Percentiles rank a stretch among this genome's conserved stretches.
phyloP scores from a whole-genome alignment of 2,329 filamentous ascomycete genomes.

The Colletotrichum australisinense region DNA sequence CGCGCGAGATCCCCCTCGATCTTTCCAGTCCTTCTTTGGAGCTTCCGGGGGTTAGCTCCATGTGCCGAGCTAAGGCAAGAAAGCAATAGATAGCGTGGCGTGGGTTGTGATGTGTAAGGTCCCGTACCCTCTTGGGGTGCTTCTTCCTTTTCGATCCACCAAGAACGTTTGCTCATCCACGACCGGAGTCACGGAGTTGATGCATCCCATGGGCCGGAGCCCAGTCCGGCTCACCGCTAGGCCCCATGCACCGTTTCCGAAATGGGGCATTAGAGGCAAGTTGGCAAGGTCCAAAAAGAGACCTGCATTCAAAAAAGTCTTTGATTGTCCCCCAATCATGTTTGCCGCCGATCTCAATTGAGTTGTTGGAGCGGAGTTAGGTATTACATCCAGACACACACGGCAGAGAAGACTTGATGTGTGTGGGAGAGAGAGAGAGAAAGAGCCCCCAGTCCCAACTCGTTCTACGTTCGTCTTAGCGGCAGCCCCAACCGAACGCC shows the following conservation, averaged over 20 bases:
- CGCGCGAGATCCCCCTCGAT: neutral
- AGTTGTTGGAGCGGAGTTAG: neutral
- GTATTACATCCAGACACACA: neutral
- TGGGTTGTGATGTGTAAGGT: neutral
- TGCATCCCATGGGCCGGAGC: neutral
- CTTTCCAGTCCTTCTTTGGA: neutral
- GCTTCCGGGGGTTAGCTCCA: neutral
- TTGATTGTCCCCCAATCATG: neutral
- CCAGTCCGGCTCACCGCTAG: neutral
- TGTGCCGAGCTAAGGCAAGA: neutral
- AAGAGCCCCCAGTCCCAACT: neutral
- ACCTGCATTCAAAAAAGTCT: neutral
- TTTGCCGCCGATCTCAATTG: neutral
- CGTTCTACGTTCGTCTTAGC: neutral
- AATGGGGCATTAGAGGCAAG: neutral
- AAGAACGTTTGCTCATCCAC: too few species aligned
- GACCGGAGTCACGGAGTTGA: neutral
- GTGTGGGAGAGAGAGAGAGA: neutral
- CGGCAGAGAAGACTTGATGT: too few species aligned
- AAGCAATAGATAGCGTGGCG: neutral
- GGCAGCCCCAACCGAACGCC: constrained; percentile 6
- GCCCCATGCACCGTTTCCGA: neutral
- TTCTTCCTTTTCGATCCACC: too few species aligned
- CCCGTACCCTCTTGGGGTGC: too few species aligned
- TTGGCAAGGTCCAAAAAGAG: neutral